Percentiles rank a stretch among this genome's conserved stretches.
Evolutionary conservation across 768 basidiomycete species (phyloP).

Genomic region (Trametes meyenii): DNA sequence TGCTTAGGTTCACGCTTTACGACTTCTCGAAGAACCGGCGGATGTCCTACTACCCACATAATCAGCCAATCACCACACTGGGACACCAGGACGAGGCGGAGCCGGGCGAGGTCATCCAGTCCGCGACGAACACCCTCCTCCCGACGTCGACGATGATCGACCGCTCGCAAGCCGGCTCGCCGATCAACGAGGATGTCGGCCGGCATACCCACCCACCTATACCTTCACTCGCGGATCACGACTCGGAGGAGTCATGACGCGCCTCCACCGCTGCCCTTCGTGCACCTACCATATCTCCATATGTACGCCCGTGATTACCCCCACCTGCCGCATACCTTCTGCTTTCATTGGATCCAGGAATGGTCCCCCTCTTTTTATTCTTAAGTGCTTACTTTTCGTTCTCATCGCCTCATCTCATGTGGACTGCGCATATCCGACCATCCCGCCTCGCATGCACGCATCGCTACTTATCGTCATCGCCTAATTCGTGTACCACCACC

Average conservation of each 20-base stretch:
- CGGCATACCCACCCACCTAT: conserved; percentile 26
- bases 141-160: conserved; percentile 49
- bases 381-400: background rate
- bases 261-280: background rate
- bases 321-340: background rate
- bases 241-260: conserved; percentile 7
- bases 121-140: conserved; percentile 43
- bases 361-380: background rate
- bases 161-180: conserved; percentile 46
- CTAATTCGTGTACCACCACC: conserved; percentile 18
- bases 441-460: conserved; percentile 4
- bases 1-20: conserved; percentile 80
- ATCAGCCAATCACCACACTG: conserved; percentile 55
- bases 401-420: conserved; percentile 9
- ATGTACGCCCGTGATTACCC: background rate
- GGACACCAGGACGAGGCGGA: conserved; percentile 30
- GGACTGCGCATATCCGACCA: conserved; percentile 13
- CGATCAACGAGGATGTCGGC: conserved; percentile 28
- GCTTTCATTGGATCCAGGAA: conserved; percentile 7
- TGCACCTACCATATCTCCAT: background rate
- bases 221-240: conserved; percentile 40
- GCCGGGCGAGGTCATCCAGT: conserved; percentile 34
- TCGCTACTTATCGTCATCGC: conserved; percentile 19
- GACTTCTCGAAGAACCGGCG: conserved; percentile 77
- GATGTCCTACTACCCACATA: conserved; percentile 87